Conservation (phyloP, 345 rosid species). For the Hirschfeldia incana region DNA sequence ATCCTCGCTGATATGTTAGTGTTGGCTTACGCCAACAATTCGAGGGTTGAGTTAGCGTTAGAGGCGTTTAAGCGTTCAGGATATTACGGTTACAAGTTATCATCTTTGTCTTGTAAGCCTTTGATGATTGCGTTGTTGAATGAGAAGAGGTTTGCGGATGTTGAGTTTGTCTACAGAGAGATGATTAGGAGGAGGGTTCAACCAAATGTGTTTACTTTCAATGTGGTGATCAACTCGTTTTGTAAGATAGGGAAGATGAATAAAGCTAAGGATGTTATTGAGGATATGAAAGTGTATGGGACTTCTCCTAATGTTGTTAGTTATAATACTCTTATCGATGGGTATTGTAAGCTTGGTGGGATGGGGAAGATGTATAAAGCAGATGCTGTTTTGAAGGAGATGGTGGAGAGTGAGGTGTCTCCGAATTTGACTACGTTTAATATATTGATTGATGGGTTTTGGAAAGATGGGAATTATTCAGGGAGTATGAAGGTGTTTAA, state of each 20-base stretch:
- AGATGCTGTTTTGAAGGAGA: slow-evolving; percentile 64
- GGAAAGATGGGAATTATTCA: slow-evolving; percentile 60
- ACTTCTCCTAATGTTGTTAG: slow-evolving; percentile 54
- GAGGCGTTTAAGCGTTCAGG: slow-evolving; percentile 82
- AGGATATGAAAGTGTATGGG: slow-evolving; percentile 69
- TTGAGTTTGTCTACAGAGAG: slow-evolving; percentile 66
- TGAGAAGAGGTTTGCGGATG: slow-evolving; percentile 43
- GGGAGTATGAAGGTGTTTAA: slow-evolving; percentile 59
- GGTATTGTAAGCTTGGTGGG: slow-evolving; percentile 67
- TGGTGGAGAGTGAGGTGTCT: slow-evolving; percentile 52
- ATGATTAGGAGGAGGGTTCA: slow-evolving; percentile 64
- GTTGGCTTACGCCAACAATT: slow-evolving; percentile 53
- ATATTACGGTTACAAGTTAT: slow-evolving; percentile 66
- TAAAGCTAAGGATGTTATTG: slow-evolving; percentile 61
- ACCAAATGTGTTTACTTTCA: slow-evolving; percentile 51
- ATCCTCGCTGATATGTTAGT: slow-evolving; percentile 68
- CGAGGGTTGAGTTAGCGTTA: slow-evolving; percentile 49
- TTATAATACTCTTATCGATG: slow-evolving; percentile 68
- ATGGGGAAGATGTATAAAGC: slow-evolving; percentile 78
- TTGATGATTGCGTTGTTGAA: slow-evolving; percentile 66
- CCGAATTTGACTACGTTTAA: slow-evolving; percentile 67
- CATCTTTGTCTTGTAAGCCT: slow-evolving; percentile 71
- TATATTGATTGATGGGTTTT: slow-evolving; percentile 77
- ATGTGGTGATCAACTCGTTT: slow-evolving; percentile 56
- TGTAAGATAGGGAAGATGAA: slow-evolving; percentile 78